Evolutionary conservation across 23 red algal species (phyloP).

Genomic region (Porphyridium purpureum): DNA sequence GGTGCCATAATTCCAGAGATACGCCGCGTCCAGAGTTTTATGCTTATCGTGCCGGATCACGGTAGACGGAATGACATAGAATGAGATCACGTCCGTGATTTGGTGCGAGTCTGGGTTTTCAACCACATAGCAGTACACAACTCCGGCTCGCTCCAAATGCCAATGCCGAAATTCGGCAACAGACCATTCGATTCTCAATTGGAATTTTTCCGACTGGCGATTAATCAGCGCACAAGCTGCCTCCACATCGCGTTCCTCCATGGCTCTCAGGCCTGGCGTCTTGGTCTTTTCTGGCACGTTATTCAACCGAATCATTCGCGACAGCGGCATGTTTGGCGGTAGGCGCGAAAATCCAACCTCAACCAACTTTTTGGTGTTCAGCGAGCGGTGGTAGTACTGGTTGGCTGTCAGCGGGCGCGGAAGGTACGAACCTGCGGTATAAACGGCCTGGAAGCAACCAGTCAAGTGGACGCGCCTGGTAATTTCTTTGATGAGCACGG

Average conservation of each 20-base stretch:
- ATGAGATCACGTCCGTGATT: constrained; percentile 69
- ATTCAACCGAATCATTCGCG: constrained; percentile 43
- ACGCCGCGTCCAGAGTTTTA: constrained; percentile 67
- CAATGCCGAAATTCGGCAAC: constrained; percentile 71
- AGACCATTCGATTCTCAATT: constrained; percentile 22
- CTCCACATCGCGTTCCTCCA: constrained; percentile 21
- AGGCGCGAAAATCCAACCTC: constrained; percentile 76
- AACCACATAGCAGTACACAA: constrained; percentile 76
- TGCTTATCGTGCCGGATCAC: constrained; percentile 60
- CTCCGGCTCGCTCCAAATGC: constrained; percentile 57
- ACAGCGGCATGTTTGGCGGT: constrained; percentile 75
- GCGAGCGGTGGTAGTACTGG: constrained; percentile 83
- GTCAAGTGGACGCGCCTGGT: constrained; percentile 45
- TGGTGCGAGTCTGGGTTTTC: constrained; percentile 11
- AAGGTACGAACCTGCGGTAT: constrained; percentile 74
- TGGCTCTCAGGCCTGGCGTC: constrained; percentile 23
- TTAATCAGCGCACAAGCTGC: constrained; percentile 34
- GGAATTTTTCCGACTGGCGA: constrained; percentile 19
- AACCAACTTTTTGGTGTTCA: constrained; percentile 87
- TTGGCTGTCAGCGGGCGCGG: constrained; percentile 51
- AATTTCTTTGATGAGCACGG: constrained; percentile 95
- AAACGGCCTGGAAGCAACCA: constrained; percentile 73
- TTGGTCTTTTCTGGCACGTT: constrained; percentile 26
- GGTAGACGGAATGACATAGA: constrained; percentile 81
- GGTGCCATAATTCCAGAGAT: constrained; percentile 62